These are phyloP conservation scores for Chrysoporthe deuterocubensis DNA, from an alignment of 2,329 filamentous ascomycete genomes.

Conservation along the genomic window DNA sequence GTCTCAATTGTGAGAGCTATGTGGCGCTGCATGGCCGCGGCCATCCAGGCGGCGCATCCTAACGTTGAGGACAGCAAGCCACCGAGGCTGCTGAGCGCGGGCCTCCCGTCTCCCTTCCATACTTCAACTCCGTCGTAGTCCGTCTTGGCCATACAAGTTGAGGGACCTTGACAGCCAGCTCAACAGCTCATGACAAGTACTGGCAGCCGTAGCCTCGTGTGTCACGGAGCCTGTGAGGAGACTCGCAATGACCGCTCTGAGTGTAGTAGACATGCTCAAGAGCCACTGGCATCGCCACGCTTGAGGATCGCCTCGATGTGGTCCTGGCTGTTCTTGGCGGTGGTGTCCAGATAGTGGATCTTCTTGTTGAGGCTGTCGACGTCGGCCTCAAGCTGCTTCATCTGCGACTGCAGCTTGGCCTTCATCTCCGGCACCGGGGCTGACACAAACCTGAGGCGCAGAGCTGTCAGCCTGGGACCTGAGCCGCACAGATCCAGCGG, in stretches of 20 bases:
- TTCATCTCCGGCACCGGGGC: conserved; percentile 75
- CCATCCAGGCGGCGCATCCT: background rate
- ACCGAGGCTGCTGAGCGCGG: conserved; percentile 4
- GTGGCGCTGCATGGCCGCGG: background rate
- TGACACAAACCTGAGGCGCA: conserved; percentile 75
- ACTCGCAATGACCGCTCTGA: conserved; percentile 10
- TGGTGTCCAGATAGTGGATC: conserved; percentile 90
- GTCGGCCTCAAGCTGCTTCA: conserved; percentile 75
- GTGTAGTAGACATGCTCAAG: conserved; percentile 22
- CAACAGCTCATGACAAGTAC: background rate
- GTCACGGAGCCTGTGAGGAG: background rate
- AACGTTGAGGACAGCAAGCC: background rate
- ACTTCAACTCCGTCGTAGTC: background rate
- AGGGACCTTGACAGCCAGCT: background rate
- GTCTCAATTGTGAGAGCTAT: conserved; percentile 3
- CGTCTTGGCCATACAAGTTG: background rate
- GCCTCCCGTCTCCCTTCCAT: background rate
- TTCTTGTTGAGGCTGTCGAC: conserved; percentile 84
- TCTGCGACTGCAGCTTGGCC: conserved; percentile 75
- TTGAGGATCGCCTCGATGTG: conserved; percentile 89
- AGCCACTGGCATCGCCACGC: conserved; percentile 46
- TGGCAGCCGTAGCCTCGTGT: background rate
- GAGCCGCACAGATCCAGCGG: conserved; percentile 6
- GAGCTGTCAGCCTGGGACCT: conserved; percentile 8
- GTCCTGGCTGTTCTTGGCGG: conserved; percentile 89